Percentiles rank a stretch among this genome's conserved stretches.
Conservation (phyloP, 192 early-diverging fungal genomes). For the Funneliformis mosseae region DNA sequence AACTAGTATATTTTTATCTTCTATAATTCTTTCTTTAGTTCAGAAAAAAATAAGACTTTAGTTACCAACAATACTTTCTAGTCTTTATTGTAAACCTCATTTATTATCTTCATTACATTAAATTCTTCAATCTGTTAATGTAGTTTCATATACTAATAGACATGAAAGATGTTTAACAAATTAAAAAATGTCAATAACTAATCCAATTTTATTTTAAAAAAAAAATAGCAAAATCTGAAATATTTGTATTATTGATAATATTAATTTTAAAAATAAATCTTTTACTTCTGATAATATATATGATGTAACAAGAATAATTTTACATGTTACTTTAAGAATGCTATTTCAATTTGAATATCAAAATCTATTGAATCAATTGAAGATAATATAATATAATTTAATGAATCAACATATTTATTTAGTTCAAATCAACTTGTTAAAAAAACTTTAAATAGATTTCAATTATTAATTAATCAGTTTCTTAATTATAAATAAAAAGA, state of each 20-base stretch:
- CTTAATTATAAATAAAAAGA: not conserved
- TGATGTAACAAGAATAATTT: not conserved
- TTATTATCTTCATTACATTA: not conserved
- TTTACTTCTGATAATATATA: slow-evolving; percentile 21
- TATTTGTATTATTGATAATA: slow-evolving; percentile 8
- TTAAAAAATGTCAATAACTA: not conserved
- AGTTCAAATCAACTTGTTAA: not conserved
- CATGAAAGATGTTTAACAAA: slow-evolving; percentile 1
- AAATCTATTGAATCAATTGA: too few relatives aligned
- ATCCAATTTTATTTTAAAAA: not conserved
- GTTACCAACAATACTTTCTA: not conserved
- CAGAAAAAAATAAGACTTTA: not conserved
- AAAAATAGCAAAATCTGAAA: not conserved
- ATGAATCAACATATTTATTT: too few relatives aligned
- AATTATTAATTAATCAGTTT: too few relatives aligned
- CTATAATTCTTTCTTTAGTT: not conserved
- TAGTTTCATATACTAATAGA: not conserved
- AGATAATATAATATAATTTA: too few relatives aligned
- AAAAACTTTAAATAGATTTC: too few relatives aligned
- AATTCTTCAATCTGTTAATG: not conserved
- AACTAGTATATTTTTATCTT: not conserved
- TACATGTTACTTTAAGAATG: not conserved
- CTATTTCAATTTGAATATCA: too few relatives aligned
- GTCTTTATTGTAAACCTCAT: not conserved
- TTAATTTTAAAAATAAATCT: slow-evolving; percentile 1